A percentile compares a stretch with the other conserved stretches of the same genome.
These are phyloP conservation scores for Penicillium sp. DNA, from an alignment of 2,329 filamentous ascomycete species.

Conservation along the genomic window DNA sequence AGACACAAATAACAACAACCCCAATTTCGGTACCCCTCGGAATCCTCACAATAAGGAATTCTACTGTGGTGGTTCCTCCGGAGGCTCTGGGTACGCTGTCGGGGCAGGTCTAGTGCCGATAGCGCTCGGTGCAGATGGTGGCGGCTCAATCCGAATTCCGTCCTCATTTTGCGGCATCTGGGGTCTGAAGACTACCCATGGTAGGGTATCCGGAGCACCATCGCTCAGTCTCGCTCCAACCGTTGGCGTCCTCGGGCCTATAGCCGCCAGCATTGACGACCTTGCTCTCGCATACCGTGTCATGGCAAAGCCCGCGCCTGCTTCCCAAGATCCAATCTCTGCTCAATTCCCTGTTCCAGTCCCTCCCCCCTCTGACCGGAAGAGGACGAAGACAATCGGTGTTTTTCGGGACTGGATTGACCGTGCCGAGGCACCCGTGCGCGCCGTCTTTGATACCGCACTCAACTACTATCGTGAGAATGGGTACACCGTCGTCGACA, in stretches of 20 bases:
- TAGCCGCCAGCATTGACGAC: conserved; percentile 70
- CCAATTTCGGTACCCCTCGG: conserved; percentile 63
- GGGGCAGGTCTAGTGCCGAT: conserved; percentile 65
- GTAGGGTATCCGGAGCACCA: conserved; percentile 58
- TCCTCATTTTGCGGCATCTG: conserved; percentile 71
- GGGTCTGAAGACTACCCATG: conserved; percentile 72
- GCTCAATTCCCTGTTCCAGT: conserved; percentile 55
- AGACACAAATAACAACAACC: conserved; percentile 80
- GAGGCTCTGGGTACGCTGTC: conserved; percentile 66
- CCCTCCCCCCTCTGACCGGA: conserved; percentile 31
- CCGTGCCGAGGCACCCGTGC: conserved; percentile 59
- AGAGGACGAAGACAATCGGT: conserved; percentile 59
- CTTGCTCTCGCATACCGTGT: conserved; percentile 75
- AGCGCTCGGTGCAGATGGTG: conserved; percentile 67
- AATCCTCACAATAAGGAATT: conserved; percentile 73
- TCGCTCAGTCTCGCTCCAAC: conserved; percentile 55
- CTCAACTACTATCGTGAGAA: conserved; percentile 49
- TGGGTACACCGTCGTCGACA: conserved; percentile 43
- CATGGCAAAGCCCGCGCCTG: conserved; percentile 66
- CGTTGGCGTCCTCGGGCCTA: conserved; percentile 65
- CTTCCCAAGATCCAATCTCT: conserved; percentile 50
- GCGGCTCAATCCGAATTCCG: conserved; percentile 70
- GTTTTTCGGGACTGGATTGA: conserved; percentile 65
- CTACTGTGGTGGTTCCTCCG: conserved; percentile 76
- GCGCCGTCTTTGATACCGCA: conserved; percentile 55